These are phyloP conservation scores for Zalaria sp. DNA, from an alignment of 2,329 filamentous ascomycete species.

Conservation along the genomic window DNA sequence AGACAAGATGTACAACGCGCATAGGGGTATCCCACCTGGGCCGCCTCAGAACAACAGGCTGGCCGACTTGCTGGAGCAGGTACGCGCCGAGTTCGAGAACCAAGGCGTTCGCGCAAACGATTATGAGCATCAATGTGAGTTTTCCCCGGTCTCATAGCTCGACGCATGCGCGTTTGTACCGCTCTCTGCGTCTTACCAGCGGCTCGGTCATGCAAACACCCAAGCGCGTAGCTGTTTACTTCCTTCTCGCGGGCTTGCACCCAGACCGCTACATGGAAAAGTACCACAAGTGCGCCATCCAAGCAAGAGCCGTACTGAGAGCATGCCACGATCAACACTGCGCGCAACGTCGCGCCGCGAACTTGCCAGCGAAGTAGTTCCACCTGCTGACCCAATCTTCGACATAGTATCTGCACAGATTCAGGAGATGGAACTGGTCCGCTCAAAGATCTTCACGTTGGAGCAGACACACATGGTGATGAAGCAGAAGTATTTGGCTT, in stretches of 20 bases:
- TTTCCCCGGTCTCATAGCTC: not conserved
- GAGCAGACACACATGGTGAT: constrained; percentile 80
- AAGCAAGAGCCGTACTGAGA: no score
- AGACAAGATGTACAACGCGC: constrained; percentile 64
- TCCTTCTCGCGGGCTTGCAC: not conserved
- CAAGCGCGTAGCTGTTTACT: not conserved
- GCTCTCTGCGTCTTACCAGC: not conserved
- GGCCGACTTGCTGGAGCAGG: constrained; percentile 81
- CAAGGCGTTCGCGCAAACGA: constrained; percentile 61
- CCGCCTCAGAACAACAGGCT: constrained; percentile 52
- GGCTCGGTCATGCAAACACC: not conserved
- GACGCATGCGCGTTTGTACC: not conserved
- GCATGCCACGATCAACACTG: no score
- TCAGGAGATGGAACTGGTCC: constrained; percentile 86
- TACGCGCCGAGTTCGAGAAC: constrained; percentile 81
- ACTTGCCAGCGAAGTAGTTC: no score
- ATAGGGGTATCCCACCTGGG: constrained; percentile 60
- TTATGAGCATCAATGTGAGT: constrained; percentile 89
- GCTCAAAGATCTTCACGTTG: constrained; percentile 84
- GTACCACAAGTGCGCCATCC: no score
- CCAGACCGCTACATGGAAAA: no score
- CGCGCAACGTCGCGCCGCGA: no score
- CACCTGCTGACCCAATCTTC: not conserved
- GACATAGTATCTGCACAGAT: constrained; percentile 71
- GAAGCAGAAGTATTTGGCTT: constrained; percentile 69